A percentile compares a stretch with the other conserved stretches of the same genome.
Evolutionary conservation across 176 grass and related monocot genomes (phyloP).

Genomic region (Secale cereale): DNA sequence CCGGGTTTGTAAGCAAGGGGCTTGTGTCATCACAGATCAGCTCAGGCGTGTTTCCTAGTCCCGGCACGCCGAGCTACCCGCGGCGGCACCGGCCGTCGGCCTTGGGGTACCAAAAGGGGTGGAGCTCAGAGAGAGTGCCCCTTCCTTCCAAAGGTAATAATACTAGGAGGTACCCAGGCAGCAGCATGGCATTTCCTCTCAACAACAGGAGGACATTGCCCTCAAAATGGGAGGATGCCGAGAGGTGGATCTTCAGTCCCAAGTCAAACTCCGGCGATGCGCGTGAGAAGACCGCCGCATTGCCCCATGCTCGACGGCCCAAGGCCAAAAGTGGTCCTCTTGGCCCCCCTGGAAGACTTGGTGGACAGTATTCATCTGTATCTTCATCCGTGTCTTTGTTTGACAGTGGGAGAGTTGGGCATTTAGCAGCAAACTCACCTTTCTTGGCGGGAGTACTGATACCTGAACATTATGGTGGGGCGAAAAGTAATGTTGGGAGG

Average conservation of each 20-base stretch:
- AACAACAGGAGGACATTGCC: slow-evolving; percentile 76
- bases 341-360: slow-evolving; percentile 50
- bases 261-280: slow-evolving; percentile 44
- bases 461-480: slow-evolving; percentile 42
- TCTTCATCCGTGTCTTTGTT: slow-evolving; percentile 55
- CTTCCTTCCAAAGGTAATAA: slow-evolving; percentile 44
- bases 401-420: slow-evolving; percentile 49
- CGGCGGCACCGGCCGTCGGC: slow-evolving; percentile 20
- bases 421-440: slow-evolving; percentile 58
- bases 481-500: slow-evolving; percentile 17
- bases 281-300: slow-evolving; percentile 30
- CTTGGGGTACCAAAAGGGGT: slow-evolving; percentile 58
- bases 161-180: slow-evolving; percentile 45
- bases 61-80: slow-evolving; percentile 63
- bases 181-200: slow-evolving; percentile 55
- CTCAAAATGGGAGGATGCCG: slow-evolving; percentile 98
- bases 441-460: slow-evolving; percentile 77
- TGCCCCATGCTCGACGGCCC: slow-evolving; percentile 41
- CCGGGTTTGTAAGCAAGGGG: slow-evolving; percentile 67
- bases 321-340: slow-evolving; percentile 95
- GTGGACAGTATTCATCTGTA: slow-evolving; percentile 44
- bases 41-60: slow-evolving; percentile 65
- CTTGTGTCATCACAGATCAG: slow-evolving; percentile 48
- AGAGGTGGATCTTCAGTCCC: slow-evolving; percentile 97
- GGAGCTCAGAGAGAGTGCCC: slow-evolving; percentile 91